Conservation (phyloP, 225 moss, liverwort and hornwort species). For the Marchantia paleacea region DNA sequence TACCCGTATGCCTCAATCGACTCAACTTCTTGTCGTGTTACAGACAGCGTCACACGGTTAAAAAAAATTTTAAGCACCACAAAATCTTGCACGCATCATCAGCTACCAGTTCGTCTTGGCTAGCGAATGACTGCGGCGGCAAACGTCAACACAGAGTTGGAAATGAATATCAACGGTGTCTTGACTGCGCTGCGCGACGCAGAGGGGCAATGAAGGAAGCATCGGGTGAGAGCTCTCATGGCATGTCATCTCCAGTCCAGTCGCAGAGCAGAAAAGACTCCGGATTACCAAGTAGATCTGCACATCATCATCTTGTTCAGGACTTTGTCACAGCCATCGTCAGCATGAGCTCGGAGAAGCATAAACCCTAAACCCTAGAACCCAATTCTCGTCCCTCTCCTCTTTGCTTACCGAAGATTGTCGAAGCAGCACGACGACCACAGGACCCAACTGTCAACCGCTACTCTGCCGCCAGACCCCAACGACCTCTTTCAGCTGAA, state of each 20-base stretch:
- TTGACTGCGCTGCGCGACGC: background rate
- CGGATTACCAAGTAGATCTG: background rate
- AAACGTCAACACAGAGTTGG: background rate
- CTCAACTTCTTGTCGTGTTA: background rate
- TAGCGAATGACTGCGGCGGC: background rate
- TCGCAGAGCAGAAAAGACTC: background rate
- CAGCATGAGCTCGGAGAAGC: background rate
- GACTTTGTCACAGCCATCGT: background rate
- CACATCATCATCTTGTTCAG: background rate
- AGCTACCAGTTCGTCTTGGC: background rate
- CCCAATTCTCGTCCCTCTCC: background rate
- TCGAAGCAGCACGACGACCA: background rate
- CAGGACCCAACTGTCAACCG: constrained; percentile 3
- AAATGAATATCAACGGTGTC: background rate
- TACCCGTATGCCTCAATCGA: background rate
- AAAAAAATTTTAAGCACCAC: background rate
- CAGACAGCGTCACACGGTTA: background rate
- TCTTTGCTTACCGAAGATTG: background rate
- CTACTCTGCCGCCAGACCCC: background rate
- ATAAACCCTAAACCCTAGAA: constrained; percentile 19
- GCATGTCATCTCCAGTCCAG: background rate
- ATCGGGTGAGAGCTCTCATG: background rate
- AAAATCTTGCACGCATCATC: background rate
- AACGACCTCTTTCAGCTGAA: constrained; percentile 13
- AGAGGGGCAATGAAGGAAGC: background rate